These are phyloP conservation scores for Solanum tacnaense DNA, from an alignment of 257 asterid species.

Conservation along the genomic window DNA sequence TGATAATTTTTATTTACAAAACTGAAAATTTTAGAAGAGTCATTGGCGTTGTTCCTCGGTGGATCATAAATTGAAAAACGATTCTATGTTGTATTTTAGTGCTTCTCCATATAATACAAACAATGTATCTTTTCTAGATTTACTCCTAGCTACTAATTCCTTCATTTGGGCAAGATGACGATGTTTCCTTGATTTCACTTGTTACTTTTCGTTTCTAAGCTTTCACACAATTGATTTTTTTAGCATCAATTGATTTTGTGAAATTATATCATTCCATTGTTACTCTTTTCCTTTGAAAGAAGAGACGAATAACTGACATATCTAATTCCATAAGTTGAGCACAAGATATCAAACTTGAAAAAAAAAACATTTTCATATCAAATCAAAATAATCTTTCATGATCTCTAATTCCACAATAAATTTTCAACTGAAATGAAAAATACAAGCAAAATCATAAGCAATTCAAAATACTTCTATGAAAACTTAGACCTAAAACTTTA, in stretches of 20 bases:
- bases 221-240: background rate
- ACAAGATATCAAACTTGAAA: no score
- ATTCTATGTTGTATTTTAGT: no score
- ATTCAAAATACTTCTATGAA: no score
- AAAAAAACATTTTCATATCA: no score
- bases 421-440: no score
- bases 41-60: background rate
- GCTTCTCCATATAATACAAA: no score
- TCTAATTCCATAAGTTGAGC: no score
- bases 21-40: background rate
- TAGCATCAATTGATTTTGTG: background rate
- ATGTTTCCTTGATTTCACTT: background rate
- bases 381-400: no score
- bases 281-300: background rate
- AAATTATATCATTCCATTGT: background rate
- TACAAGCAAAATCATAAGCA: no score
- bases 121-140: background rate
- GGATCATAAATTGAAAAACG: background rate
- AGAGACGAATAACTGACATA: no score
- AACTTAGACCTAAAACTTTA: no score
- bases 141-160: background rate
- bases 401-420: no score
- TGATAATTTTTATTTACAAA: background rate
- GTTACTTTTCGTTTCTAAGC: background rate
- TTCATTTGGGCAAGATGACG: background rate